Conservation (phyloP, 306 rosid species). For the Begonia loranthoides region DNA sequence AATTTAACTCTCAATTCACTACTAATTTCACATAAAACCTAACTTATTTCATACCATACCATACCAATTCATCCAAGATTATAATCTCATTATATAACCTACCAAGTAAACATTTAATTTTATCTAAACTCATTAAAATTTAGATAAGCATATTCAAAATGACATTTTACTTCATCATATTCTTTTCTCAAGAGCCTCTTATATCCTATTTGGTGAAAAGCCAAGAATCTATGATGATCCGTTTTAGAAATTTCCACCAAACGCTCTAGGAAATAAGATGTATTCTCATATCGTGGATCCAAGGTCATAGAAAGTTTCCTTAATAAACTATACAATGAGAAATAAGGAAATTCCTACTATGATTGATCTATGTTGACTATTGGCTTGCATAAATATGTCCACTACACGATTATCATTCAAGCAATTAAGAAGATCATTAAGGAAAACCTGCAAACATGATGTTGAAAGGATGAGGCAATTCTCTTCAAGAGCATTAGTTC, state of each 20-base stretch:
- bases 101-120: too few species aligned
- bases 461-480: slow-evolving; percentile 57
- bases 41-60: too few species aligned
- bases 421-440: slow-evolving; percentile 60
- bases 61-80: too few species aligned
- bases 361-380: slow-evolving; percentile 40
- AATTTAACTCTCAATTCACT: too few species aligned
- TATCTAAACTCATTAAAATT: too few species aligned
- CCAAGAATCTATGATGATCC: slow-evolving; percentile 54
- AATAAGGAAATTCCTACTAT: slow-evolving; percentile 64
- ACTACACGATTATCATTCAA: slow-evolving; percentile 50
- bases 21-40: too few species aligned
- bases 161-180: slow-evolving; percentile 50
- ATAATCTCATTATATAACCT: too few species aligned
- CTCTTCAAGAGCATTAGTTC: slow-evolving; percentile 65
- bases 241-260: slow-evolving; percentile 55
- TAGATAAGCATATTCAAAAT: slow-evolving; percentile 66
- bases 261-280: slow-evolving; percentile 53
- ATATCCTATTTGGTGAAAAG: slow-evolving; percentile 66
- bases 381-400: slow-evolving; percentile 47
- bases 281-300: slow-evolving; percentile 50
- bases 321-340: slow-evolving; percentile 67
- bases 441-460: slow-evolving; percentile 66
- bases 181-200: slow-evolving; percentile 61
- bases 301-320: slow-evolving; percentile 67